phyloP scores from a whole-genome alignment of 495 filamentous ascomycete genomes.

The Hyphodiscus hymeniophilus region DNA sequence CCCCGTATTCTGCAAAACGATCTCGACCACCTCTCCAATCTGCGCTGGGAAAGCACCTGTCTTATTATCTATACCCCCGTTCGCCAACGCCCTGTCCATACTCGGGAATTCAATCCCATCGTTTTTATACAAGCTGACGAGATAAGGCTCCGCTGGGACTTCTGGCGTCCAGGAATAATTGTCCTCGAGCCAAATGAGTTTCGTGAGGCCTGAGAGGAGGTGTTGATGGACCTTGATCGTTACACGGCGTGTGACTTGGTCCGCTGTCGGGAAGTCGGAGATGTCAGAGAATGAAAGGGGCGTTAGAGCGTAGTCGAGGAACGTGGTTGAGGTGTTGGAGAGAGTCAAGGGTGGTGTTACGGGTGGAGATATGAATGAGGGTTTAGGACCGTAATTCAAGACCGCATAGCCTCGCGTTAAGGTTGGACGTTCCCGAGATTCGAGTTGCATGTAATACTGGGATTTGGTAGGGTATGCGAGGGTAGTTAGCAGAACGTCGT shows the following conservation, averaged over 20 bases:
- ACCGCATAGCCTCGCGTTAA: slow-evolving; percentile 40
- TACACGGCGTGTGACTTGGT: slow-evolving; percentile 46
- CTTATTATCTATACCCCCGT: slow-evolving; percentile 44
- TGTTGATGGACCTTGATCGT: slow-evolving; percentile 36
- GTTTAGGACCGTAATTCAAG: slow-evolving; percentile 35
- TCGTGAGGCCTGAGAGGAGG: slow-evolving; percentile 28
- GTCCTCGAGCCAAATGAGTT: slow-evolving; percentile 35
- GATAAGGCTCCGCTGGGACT: slow-evolving; percentile 36
- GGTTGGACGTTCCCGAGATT: slow-evolving; percentile 38
- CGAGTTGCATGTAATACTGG: slow-evolving; percentile 47
- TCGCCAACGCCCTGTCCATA: slow-evolving; percentile 33
- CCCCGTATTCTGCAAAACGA: slow-evolving; percentile 47
- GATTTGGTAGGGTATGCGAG: slow-evolving; percentile 31
- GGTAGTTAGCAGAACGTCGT: slow-evolving; percentile 41
- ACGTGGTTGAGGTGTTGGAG: slow-evolving; percentile 32
- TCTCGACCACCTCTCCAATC: slow-evolving; percentile 55
- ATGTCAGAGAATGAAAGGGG: slow-evolving; percentile 24
- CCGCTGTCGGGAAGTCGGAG: slow-evolving; percentile 35
- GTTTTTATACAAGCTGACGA: slow-evolving; percentile 47
- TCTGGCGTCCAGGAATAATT: slow-evolving; percentile 41
- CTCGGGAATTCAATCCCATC: slow-evolving; percentile 31
- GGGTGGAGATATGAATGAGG: slow-evolving; percentile 25
- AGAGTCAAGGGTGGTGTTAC: slow-evolving; percentile 27
- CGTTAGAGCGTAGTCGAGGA: slow-evolving; percentile 47
- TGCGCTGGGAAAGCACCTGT: slow-evolving; percentile 42